Base-by-base conservation (phyloP, 352 stramenopile genomes). In the Phytophthora foliorum region DNA sequence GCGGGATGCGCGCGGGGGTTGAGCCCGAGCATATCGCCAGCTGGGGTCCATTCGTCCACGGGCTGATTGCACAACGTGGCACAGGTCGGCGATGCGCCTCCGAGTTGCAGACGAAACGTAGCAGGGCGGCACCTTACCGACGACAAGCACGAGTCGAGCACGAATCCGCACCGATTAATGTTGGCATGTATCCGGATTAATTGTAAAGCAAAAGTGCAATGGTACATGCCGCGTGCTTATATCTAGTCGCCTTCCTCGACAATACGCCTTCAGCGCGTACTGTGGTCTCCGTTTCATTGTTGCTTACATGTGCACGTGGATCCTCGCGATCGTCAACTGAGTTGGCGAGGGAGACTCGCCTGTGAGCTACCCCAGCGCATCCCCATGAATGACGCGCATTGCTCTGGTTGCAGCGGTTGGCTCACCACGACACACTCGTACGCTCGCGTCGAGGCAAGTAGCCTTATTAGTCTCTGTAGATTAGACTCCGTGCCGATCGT, bases 1-100 rank as follows among this genome's bases (percentile, higher is more conserved):
- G 38, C 14, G 36, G 10, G 45, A 57, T 65, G 57, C 34, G 48
- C 45, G 45, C 22, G 51, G 42, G 27, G 56, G 9, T 5, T 22
- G 22, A 46, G 42, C 41, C 50, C 32, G 17, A 21, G 31, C 32
- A 52, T 46, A 24, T 32, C 41, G n/a, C 24, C 34, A 56, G n/a
- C 38, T 42, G 39, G 7, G 39, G 21, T 51, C 31, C 19, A 55
- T 66, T 72, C 57, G 57, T 72, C 50, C 63, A 67, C 63, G 41
- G 41, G 19, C 53, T 57, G 63, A 72, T 72, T 72, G 57, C 63
- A 72, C 49, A 72, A 67, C 63, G 46, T 65, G 42, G 54, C 17
- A 58, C 54, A n/a, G 2, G 4, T 45, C 11, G 17, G 39, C 4
- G 48, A 60, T 64, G 53, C 24, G 34, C 14, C 10, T 45, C 29